Evolutionary conservation across 2,329 filamentous ascomycete genomes (phyloP), one percentile per base, ranked within the genome.

Genomic region (Alternaria viburni): DNA sequence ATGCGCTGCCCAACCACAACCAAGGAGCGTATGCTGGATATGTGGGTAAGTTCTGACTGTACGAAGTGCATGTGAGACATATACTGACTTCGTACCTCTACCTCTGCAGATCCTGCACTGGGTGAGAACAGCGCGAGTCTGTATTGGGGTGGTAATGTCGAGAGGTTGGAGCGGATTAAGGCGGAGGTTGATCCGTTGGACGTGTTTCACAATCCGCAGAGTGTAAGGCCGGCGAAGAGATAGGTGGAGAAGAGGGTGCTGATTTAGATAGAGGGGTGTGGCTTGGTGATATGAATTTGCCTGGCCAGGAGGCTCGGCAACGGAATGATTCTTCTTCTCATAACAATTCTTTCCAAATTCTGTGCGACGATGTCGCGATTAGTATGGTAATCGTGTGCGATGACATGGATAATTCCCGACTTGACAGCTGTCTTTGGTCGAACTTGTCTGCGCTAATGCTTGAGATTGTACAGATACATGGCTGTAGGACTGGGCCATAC

Each of bases 21-120:
- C 79, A 81, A 69, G 83, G 83, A 5, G 82, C 81, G 55, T 87
- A 87, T 68, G 81, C 83, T 50, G 86, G 86, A 65, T 87, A 87
- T 58, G 82, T 32, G 4, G 28, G 26, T 28, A 28, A 28, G 26
- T 28, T 28, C 10, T 28, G 26, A 5, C 26, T 28, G 10, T 28
- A 28, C 26, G 26, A 28, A 28, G 10, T 28, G 26, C 10, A 28
- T 28, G 26, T 28, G 26, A 28, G 26, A 28, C 26, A 28, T 11
- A 28, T 28, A 28, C 26, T 28, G 26, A 28, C 26, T 28, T 28
- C 26, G 26, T 28, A 28, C 26, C 4, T 4, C 10, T 5, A 28
- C 10, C 26, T 28, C 10, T 28, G n/a, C 4, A 3, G 85, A 87
- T 72, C 80, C 83, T 1, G 79, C 77, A 32, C 73, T 86, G 59